phyloP scores from a whole-genome alignment of 352 stramenopile genomes.

The Pythium angustatum region DNA sequence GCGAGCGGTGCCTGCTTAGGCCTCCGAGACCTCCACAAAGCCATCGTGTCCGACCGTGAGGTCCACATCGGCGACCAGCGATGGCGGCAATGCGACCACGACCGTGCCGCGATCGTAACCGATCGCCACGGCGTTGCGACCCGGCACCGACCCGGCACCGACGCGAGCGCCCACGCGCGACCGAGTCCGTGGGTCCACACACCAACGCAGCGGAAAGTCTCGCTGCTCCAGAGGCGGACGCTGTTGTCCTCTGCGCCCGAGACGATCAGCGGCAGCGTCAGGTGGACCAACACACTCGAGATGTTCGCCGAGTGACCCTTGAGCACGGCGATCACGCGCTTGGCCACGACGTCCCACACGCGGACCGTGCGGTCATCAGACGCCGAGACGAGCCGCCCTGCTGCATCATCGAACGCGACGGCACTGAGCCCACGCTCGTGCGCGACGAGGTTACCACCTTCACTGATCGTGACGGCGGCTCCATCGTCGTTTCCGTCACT shows the following conservation, averaged over 20 bases:
- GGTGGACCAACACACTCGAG: constrained; percentile 91
- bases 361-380: constrained; percentile 90
- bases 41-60: too few relatives aligned
- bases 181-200: constrained; percentile 96
- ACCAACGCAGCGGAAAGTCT: constrained; percentile 66
- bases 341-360: constrained; percentile 96
- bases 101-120: constrained; percentile 47
- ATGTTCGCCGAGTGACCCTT: constrained; percentile 94
- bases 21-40: too few relatives aligned
- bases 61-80: not conserved
- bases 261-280: constrained; percentile 64
- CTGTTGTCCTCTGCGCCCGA: constrained; percentile 90
- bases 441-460: constrained; percentile 27
- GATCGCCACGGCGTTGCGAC: constrained; percentile 67
- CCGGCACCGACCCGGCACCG: constrained; percentile 23
- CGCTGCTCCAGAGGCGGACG: constrained; percentile 60
- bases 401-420: constrained; percentile 88
- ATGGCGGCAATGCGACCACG: constrained; percentile 4
- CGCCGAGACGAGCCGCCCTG: constrained; percentile 91
- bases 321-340: constrained; percentile 86
- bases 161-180: constrained; percentile 87
- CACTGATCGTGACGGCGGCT: not conserved
- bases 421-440: constrained; percentile 94
- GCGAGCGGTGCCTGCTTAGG: too few relatives aligned
- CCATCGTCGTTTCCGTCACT: not conserved